Conservation (phyloP, 2,329 filamentous ascomycete species). For the Neodidymelliopsis sp. region DNA sequence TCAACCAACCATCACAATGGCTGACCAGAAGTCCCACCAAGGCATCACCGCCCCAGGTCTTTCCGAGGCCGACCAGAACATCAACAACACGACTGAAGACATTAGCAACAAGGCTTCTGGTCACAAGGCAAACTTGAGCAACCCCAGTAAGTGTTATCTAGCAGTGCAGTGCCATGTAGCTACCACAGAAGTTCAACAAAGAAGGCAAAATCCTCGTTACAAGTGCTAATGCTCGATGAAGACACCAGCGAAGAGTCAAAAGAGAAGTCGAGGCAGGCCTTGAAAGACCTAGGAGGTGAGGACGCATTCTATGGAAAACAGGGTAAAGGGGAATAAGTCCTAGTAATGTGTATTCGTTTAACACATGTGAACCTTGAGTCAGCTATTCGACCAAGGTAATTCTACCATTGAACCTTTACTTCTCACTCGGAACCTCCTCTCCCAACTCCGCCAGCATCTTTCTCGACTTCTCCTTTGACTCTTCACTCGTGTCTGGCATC, state of each 20-base stretch:
- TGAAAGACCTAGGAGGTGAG: conserved; percentile 55
- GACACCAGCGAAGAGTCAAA: conserved; percentile 48
- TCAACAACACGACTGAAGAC: conserved; percentile 25
- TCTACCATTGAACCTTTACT: too few relatives aligned
- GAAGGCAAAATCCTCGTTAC: too few relatives aligned
- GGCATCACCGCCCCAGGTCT: conserved; percentile 18
- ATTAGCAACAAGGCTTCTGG: conserved; percentile 34
- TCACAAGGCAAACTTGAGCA: conserved; percentile 58
- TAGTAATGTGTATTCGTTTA: too few relatives aligned
- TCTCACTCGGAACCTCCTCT: too few relatives aligned
- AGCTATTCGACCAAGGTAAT: neutral
- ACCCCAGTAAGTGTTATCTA: conserved; percentile 57
- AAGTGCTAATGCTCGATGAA: too few relatives aligned
- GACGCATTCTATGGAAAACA: conserved; percentile 54
- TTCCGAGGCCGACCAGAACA: conserved; percentile 20
- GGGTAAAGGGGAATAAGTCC: conserved; percentile 51
- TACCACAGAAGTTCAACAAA: too few relatives aligned
- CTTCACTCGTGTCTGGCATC: conserved; percentile 20
- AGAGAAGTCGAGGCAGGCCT: conserved; percentile 52
- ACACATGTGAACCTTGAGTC: neutral
- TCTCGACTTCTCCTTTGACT: conserved; percentile 8
- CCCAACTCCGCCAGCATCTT: conserved; percentile 2
- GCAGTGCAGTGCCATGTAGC: too few relatives aligned
- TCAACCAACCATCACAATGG: too few relatives aligned
- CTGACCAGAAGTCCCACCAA: conserved; percentile 16